Evolutionary conservation across 2,329 filamentous ascomycete genomes (phyloP), one percentile per base, ranked within the genome.

Genomic region (Trichophyton mentagrophytes): DNA sequence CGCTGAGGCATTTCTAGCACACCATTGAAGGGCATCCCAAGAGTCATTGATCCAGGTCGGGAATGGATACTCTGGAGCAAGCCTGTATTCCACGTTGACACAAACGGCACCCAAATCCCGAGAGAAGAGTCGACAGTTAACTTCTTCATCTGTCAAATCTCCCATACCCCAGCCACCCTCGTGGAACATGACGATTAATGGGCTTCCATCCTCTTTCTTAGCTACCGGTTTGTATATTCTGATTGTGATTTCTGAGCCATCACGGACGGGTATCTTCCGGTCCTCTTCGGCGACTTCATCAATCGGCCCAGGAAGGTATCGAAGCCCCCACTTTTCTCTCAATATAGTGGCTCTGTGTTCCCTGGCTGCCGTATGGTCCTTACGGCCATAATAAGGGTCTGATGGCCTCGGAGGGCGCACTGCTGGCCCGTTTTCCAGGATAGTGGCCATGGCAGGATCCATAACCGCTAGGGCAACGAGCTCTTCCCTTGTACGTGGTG

Each of bases 11-110:
- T 72, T 72, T 22, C 65, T 65, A 20, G 68, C 68, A 61, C 74
- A 71, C 73, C 73, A 76, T 42, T 73, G 72, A 56, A 76, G 72
- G 4, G 73, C 74, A 1, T 66, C 57, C 72, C 72, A 76, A 62
- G 72, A 72, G 65, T 76, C 73, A 11, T 76, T 68, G 17, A 75
- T 66, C 0, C 71, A 68, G 44, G 71, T 69, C 0, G 74, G 74
- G 63, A 70, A 75, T 30, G 64, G 69, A 63, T 73, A 60, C 63
- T 77, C 74, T 5, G 73, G 74, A 2, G 73, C 71, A 40, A 76
- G 67, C 36, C 73, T 70, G 61, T 78, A 77, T 61, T 77, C 74
- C 25, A 78, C 73, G 63, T 77, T 76, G 63, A 78, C 74, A 0
- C 67, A 74, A 13, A 78, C 74, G 47, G 82, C 82, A 8, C 40